A percentile compares a stretch with the other conserved stretches of the same genome.
phyloP scores from a whole-genome alignment of 805 yeast species.

The Nakazawaea ernobii region DNA sequence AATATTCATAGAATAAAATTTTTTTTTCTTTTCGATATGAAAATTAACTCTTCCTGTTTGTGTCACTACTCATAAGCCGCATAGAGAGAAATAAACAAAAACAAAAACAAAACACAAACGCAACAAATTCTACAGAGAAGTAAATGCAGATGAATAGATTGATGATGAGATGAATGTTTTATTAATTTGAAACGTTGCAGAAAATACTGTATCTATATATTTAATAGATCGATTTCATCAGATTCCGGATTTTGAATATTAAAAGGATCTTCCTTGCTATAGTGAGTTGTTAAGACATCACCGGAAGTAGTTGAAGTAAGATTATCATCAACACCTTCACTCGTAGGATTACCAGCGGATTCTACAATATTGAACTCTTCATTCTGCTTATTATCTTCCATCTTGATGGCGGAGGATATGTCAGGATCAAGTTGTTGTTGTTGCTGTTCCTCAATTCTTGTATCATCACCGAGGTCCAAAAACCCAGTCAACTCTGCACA shows the following conservation, averaged over 20 bases:
- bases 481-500: constrained; percentile 59
- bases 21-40: too few relatives aligned
- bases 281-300: not conserved
- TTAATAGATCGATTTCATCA: constrained; percentile 11
- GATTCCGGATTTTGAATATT: constrained; percentile 6
- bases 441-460: not conserved
- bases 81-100: too few relatives aligned
- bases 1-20: too few relatives aligned
- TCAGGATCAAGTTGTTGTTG: not conserved
- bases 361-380: not conserved
- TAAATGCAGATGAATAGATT: too few relatives aligned
- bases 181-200: constrained; percentile 5
- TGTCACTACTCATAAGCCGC: too few relatives aligned
- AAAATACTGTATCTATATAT: constrained; percentile 8
- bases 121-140: too few relatives aligned
- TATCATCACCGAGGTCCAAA: constrained; percentile 20
- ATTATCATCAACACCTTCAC: not conserved
- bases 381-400: not conserved
- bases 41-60: too few relatives aligned
- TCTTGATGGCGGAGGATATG: not conserved
- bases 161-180: too few relatives aligned
- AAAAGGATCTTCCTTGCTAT: not conserved
- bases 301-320: not conserved
- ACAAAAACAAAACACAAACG: too few relatives aligned
- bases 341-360: not conserved